Percentiles rank a stretch among this genome's conserved stretches.
Evolutionary conservation across 139 green algal species (phyloP).

Genomic region (Nannochloris sp.): DNA sequence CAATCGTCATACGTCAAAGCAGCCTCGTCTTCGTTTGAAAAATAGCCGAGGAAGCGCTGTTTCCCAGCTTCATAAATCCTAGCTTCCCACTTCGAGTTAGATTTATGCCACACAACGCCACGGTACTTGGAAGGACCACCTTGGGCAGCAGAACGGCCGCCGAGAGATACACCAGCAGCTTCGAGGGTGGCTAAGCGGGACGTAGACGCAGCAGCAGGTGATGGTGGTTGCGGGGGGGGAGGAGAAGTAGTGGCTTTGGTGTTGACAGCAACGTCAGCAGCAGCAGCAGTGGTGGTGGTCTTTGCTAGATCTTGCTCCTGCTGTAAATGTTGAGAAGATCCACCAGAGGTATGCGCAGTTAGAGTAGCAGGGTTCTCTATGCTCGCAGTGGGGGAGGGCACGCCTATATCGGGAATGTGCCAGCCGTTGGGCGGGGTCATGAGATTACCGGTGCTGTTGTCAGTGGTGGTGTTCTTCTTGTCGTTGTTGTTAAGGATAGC

Average conservation of each 20-base stretch:
- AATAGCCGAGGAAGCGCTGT: constrained; percentile 28
- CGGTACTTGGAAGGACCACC: constrained; percentile 16
- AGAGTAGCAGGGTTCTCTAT: too few relatives aligned
- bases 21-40: constrained; percentile 19
- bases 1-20: constrained; percentile 24
- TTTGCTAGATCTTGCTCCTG: too few relatives aligned
- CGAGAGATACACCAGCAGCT: background rate
- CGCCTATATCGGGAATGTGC: too few relatives aligned
- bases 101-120: constrained; percentile 33
- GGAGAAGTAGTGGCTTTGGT: background rate
- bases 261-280: background rate
- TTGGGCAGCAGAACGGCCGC: background rate
- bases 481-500: too few relatives aligned
- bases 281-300: background rate
- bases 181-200: background rate
- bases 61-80: constrained; percentile 19
- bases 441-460: too few relatives aligned
- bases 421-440: too few relatives aligned
- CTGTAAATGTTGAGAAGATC: too few relatives aligned
- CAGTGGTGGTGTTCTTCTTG: too few relatives aligned
- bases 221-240: background rate
- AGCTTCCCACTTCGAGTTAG: constrained; percentile 29
- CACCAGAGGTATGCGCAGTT: too few relatives aligned
- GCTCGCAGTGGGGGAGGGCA: too few relatives aligned
- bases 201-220: background rate